These are phyloP conservation scores for Colletotrichum eremochloae DNA, from an alignment of 2,329 filamentous ascomycete species.

Conservation along the genomic window DNA sequence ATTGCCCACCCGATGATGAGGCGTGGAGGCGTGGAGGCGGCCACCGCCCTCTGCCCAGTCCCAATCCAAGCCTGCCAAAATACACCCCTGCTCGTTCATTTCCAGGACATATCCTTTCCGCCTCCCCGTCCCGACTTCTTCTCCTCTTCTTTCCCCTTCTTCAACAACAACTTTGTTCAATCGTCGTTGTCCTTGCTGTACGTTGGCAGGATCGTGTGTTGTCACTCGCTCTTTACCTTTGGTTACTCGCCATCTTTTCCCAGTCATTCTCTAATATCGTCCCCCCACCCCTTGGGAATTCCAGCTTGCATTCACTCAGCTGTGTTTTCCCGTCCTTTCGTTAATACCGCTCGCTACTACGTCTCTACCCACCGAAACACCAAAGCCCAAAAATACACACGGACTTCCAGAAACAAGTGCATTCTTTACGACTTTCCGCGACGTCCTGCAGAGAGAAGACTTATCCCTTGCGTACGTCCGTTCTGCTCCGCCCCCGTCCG, in stretches of 20 bases:
- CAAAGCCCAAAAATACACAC: conserved; percentile 36
- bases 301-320: conserved; percentile 63
- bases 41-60: conserved; percentile 21
- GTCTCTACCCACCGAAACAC: not conserved
- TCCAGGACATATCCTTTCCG: conserved; percentile 42
- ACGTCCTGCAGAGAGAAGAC: conserved; percentile 37
- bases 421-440: conserved; percentile 37
- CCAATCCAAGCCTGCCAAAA: conserved; percentile 26
- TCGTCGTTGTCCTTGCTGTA: conserved; percentile 52
- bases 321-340: conserved; percentile 62
- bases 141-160: conserved; percentile 44
- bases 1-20: not conserved
- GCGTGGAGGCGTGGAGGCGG: conserved; percentile 2
- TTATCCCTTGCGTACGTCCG: conserved; percentile 41
- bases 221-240: conserved; percentile 44
- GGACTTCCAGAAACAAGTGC: conserved; percentile 38
- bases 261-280: conserved; percentile 45
- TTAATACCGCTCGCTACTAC: conserved; percentile 51
- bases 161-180: conserved; percentile 47
- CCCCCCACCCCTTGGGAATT: conserved; percentile 48
- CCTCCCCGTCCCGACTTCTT: conserved; percentile 35
- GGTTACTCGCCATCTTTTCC: conserved; percentile 38
- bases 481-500: conserved; percentile 3
- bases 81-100: conserved; percentile 27
- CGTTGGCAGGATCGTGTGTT: conserved; percentile 47